Percentiles rank a stretch among this genome's conserved stretches.
These are phyloP conservation scores for Termitomyces sp. DNA, from an alignment of 768 basidiomycete species.

Conservation along the genomic window DNA sequence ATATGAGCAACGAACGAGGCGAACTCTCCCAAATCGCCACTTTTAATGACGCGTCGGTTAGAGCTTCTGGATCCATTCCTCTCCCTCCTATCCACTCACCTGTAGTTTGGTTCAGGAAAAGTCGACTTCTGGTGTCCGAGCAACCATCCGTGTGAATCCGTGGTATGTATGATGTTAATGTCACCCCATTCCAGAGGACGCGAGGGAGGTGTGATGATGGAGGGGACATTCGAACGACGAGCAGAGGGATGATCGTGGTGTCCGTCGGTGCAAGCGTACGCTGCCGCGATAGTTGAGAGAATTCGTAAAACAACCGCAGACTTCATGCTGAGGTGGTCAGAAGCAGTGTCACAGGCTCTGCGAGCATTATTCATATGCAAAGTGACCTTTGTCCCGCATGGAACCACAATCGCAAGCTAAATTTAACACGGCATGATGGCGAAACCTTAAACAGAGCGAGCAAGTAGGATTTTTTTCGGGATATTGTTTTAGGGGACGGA, in stretches of 20 bases:
- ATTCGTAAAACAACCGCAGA: not conserved
- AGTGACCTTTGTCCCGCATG: not conserved
- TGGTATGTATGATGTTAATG: conserved; percentile 83
- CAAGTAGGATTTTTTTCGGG: not conserved
- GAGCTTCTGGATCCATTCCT: not conserved
- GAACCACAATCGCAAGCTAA: not conserved
- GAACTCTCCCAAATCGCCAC: conserved; percentile 76
- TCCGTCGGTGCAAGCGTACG: not conserved
- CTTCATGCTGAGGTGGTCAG: not conserved
- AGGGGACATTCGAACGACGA: conserved; percentile 31
- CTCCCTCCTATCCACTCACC: conserved; percentile 24
- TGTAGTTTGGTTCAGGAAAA: conserved; percentile 76
- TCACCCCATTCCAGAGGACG: conserved; percentile 81
- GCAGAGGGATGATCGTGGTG: conserved; percentile 15
- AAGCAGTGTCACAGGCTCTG: not conserved
- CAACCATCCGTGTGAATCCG: conserved; percentile 70
- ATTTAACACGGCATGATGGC: not conserved
- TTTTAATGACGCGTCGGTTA: not conserved
- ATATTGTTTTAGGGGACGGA: not conserved
- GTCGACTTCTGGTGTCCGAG: conserved; percentile 76
- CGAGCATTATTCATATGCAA: not conserved
- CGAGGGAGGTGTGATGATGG: conserved; percentile 50
- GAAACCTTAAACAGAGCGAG: not conserved
- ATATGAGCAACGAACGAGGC: conserved; percentile 82
- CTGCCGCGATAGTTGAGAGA: not conserved